Evolutionary conservation across 2,329 filamentous ascomycete species (phyloP).

Genomic region (Aspergillus puulaauensis): DNA sequence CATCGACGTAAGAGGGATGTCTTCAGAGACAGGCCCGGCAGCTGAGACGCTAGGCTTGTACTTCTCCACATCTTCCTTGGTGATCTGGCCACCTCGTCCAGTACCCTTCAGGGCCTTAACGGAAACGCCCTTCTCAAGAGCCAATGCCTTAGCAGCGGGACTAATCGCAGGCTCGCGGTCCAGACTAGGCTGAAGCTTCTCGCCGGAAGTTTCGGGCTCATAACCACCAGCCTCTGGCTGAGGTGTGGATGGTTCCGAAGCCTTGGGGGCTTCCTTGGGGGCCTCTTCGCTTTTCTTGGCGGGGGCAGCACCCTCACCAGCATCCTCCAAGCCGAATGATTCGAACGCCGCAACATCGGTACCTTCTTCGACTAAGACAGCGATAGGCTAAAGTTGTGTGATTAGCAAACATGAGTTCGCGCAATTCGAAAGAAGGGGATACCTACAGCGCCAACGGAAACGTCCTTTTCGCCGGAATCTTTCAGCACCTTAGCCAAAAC

Average conservation of each 20-base stretch:
- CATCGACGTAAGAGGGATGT: conserved; percentile 85
- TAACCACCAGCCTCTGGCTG: conserved; percentile 49
- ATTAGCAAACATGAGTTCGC: conserved; percentile 16
- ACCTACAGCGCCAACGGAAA: conserved; percentile 91
- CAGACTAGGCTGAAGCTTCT: conserved; percentile 77
- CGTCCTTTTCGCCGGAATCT: conserved; percentile 89
- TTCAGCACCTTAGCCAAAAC: conserved; percentile 91
- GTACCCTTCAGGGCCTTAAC: conserved; percentile 80
- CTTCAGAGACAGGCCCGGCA: conserved; percentile 70
- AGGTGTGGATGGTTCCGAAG: conserved; percentile 64
- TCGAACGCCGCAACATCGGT: conserved; percentile 85
- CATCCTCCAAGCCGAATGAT: conserved; percentile 82
- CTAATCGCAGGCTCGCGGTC: conserved; percentile 76
- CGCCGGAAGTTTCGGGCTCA: conserved; percentile 71
- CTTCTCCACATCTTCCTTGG: conserved; percentile 91
- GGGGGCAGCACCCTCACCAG: conserved; percentile 69
- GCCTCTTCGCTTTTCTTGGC: conserved; percentile 54
- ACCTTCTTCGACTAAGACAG: conserved; percentile 89
- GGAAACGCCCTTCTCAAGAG: conserved; percentile 78
- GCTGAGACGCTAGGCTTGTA: conserved; percentile 58
- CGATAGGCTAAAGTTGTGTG: conserved; percentile 71
- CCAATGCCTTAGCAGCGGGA: conserved; percentile 75
- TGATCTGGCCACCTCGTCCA: conserved; percentile 82
- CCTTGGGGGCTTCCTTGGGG: conserved; percentile 14
- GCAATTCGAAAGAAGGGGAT: conserved; percentile 1